Conservation (phyloP, 108 stramenopile genomes). For the Asterionellopsis glacialis region DNA sequence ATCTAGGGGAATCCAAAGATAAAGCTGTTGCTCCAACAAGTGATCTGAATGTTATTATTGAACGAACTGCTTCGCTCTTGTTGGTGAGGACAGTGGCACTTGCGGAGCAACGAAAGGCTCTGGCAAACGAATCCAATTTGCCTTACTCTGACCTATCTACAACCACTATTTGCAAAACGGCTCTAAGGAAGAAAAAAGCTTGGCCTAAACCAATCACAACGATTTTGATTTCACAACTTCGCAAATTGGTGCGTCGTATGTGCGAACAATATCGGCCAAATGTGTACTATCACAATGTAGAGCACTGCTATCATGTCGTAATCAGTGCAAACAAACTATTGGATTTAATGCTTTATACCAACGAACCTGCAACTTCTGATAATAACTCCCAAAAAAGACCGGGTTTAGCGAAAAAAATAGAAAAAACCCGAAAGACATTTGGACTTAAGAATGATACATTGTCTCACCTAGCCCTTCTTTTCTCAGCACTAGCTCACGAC, state of each 20-base stretch:
- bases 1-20: conserved; percentile 28
- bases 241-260: conserved; percentile 33
- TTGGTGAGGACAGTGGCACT: conserved; percentile 60
- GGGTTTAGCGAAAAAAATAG: not conserved
- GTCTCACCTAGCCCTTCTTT: conserved; percentile 50
- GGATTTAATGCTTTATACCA: conserved; percentile 54
- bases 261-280: conserved; percentile 24
- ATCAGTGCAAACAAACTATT: conserved; percentile 57
- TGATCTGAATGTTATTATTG: conserved; percentile 29
- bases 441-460: conserved; percentile 67
- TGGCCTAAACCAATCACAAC: conserved; percentile 31
- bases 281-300: conserved; percentile 62
- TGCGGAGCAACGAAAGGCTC: conserved; percentile 25
- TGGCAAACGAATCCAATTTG: not conserved
- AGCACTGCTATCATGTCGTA: conserved; percentile 73
- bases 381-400: not conserved
- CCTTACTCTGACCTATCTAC: conserved; percentile 28
- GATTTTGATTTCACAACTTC: conserved; percentile 31
- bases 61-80: conserved; percentile 57
- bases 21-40: conserved; percentile 26
- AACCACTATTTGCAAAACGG: conserved; percentile 23
- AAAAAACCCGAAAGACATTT: conserved; percentile 21
- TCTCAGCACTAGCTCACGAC: conserved; percentile 77
- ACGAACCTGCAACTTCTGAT: conserved; percentile 3
- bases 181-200: conserved; percentile 11